phyloP scores from a whole-genome alignment of 1,284 basidiomycete species.

The Cutaneotrichosporon curvatum region DNA sequence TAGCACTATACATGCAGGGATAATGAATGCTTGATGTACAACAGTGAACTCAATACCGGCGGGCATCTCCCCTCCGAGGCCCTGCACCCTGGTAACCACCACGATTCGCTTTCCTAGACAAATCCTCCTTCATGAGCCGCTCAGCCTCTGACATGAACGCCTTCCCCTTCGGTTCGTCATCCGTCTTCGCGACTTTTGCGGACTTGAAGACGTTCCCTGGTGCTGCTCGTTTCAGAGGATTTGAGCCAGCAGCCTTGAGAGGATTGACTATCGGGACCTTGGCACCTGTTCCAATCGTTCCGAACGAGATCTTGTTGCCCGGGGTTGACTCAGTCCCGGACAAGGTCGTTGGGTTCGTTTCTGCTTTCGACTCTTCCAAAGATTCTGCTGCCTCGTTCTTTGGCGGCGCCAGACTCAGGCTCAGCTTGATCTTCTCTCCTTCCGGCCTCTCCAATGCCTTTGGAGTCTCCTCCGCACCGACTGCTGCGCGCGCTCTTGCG shows the following conservation, averaged over 20 bases:
- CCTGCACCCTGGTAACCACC: conserved; percentile 8
- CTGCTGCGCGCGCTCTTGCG: conserved; percentile 58
- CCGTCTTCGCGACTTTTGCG: conserved; percentile 48
- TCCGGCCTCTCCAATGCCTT: conserved; percentile 63
- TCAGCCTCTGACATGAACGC: conserved; percentile 68
- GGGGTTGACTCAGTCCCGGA: too few relatives aligned
- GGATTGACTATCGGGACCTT: background rate
- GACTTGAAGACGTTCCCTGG: conserved; percentile 61
- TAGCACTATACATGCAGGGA: too few relatives aligned
- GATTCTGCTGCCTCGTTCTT: conserved; percentile 8
- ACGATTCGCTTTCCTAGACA: conserved; percentile 58
- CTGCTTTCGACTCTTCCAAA: conserved; percentile 1
- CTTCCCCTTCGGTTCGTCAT: conserved; percentile 45
- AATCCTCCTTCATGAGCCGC: conserved; percentile 74
- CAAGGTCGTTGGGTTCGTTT: too few relatives aligned
- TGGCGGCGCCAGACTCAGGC: conserved; percentile 34
- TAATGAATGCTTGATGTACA: background rate
- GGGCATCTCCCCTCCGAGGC: conserved; percentile 3
- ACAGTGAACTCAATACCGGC: background rate
- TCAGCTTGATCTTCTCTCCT: conserved; percentile 48
- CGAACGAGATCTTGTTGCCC: too few relatives aligned
- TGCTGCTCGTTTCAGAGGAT: conserved; percentile 47
- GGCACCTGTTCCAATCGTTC: too few relatives aligned
- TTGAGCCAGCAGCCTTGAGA: conserved; percentile 9
- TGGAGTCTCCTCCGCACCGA: conserved; percentile 26